phyloP scores from a whole-genome alignment of 371 early-diverging fungal genomes.

The Rhizopus delemar region DNA sequence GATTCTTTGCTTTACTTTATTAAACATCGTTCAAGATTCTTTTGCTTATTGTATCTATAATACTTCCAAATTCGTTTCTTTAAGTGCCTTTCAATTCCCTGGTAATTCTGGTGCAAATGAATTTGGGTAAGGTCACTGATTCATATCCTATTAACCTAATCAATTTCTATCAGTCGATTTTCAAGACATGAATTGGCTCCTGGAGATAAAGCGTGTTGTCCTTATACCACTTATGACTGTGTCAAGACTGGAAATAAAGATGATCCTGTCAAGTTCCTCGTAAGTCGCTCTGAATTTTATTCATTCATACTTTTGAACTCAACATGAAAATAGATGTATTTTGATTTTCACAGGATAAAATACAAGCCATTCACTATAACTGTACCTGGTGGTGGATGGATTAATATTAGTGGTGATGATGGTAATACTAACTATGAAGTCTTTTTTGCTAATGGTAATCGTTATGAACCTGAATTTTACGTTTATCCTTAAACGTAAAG shows the following conservation, averaged over 20 bases:
- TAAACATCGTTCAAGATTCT: neutral
- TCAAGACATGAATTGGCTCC: neutral
- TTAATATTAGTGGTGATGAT: too few relatives aligned
- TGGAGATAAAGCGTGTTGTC: constrained; percentile 21
- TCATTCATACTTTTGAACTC: neutral
- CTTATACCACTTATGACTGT: constrained; percentile 16
- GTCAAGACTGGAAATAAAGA: neutral
- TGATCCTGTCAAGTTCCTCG: neutral
- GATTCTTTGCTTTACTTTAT: too few relatives aligned
- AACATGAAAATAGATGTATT: neutral
- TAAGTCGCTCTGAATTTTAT: constrained; percentile 3
- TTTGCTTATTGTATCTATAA: constrained; percentile 20
- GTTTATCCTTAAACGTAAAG: too few relatives aligned
- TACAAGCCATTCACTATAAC: too few relatives aligned
- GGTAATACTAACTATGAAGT: too few relatives aligned
- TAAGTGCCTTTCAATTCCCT: constrained; percentile 3
- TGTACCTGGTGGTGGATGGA: too few relatives aligned
- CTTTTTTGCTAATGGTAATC: too few relatives aligned
- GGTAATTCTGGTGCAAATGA: neutral
- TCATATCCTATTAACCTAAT: constrained; percentile 9
- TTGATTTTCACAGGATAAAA: too few relatives aligned
- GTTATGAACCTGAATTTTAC: too few relatives aligned
- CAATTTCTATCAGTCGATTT: too few relatives aligned
- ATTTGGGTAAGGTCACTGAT: neutral
- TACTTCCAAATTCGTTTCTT: neutral